Conservation (phyloP, 2,329 filamentous ascomycete species). For the Cladosporium oxysporum region DNA sequence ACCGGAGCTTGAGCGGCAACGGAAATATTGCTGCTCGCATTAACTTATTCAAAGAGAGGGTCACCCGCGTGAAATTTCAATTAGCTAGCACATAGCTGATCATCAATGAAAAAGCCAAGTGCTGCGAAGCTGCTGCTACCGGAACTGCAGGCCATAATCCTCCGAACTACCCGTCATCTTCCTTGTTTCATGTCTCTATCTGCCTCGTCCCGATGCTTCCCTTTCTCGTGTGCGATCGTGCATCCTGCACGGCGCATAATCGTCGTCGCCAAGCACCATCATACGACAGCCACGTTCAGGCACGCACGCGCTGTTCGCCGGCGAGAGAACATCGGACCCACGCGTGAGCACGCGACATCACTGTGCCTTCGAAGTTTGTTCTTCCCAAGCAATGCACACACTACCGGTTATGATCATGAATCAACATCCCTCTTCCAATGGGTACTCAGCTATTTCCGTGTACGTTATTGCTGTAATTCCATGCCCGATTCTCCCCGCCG, state of each 20-base stretch:
- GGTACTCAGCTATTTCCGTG: not conserved
- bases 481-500: constrained; percentile 2
- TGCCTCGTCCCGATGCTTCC: not conserved
- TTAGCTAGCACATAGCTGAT: constrained; percentile 1
- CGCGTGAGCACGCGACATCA: constrained; percentile 12
- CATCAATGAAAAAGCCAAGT: not conserved
- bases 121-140: not conserved
- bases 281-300: constrained; percentile 1
- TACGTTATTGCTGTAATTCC: not conserved
- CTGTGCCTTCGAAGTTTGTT: not conserved
- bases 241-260: not conserved
- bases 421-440: not conserved
- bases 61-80: constrained; percentile 9
- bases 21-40: constrained; percentile 2
- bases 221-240: not conserved
- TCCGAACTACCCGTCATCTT: constrained; percentile 2
- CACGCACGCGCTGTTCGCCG: constrained; percentile 8
- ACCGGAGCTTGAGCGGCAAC: constrained; percentile 12
- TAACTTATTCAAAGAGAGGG: constrained; percentile 3
- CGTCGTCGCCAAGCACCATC: constrained; percentile 1
- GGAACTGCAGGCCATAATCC: not conserved
- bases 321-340: not conserved
- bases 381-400: not conserved
- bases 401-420: not conserved
- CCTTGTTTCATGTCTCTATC: not conserved